phyloP scores from a whole-genome alignment of 805 yeast species.

The Barnettozyma pratensis region DNA sequence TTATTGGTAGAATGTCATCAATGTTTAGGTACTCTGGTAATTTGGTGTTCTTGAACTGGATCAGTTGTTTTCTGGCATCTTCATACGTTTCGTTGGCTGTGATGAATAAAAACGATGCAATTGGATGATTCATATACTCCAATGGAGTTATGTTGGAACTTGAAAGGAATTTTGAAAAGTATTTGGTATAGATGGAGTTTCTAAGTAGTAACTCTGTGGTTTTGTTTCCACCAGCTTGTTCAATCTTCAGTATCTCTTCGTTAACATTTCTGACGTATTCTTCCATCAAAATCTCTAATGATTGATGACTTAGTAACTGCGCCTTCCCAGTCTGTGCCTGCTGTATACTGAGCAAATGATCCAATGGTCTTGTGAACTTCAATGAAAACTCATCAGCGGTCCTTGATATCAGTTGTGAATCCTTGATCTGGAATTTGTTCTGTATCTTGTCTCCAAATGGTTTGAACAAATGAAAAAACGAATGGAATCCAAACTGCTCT shows the following conservation, averaged over 20 bases:
- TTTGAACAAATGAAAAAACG: constrained; percentile 42
- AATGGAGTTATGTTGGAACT: constrained; percentile 62
- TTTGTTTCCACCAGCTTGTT: constrained; percentile 13
- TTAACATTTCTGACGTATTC: constrained; percentile 28
- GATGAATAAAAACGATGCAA: constrained; percentile 65
- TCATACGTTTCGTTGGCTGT: constrained; percentile 50
- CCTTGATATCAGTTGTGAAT: constrained; percentile 44
- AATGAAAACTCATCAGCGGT: constrained; percentile 50
- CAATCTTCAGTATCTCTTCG: constrained; percentile 9
- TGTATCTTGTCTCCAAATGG: constrained; percentile 53
- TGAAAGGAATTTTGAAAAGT: constrained; percentile 54
- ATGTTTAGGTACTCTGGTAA: constrained; percentile 63
- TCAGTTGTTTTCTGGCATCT: constrained; percentile 52
- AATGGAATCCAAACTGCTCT: constrained; percentile 34
- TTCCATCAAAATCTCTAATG: constrained; percentile 32
- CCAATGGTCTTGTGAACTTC: constrained; percentile 41
- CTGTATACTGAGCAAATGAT: constrained; percentile 28
- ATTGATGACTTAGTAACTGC: constrained; percentile 30
- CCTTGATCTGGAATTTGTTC: constrained; percentile 44
- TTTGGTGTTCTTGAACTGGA: constrained; percentile 41
- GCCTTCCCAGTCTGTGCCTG: constrained; percentile 21
- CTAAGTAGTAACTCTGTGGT: constrained; percentile 30
- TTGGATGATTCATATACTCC: constrained; percentile 85
- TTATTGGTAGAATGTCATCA: constrained; percentile 53
- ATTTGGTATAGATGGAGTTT: constrained; percentile 48